A percentile compares a stretch with the other conserved stretches of the same genome.
phyloP scores from a whole-genome alignment of 2,329 filamentous ascomycete species.

The Ophiobolus disseminans region DNA sequence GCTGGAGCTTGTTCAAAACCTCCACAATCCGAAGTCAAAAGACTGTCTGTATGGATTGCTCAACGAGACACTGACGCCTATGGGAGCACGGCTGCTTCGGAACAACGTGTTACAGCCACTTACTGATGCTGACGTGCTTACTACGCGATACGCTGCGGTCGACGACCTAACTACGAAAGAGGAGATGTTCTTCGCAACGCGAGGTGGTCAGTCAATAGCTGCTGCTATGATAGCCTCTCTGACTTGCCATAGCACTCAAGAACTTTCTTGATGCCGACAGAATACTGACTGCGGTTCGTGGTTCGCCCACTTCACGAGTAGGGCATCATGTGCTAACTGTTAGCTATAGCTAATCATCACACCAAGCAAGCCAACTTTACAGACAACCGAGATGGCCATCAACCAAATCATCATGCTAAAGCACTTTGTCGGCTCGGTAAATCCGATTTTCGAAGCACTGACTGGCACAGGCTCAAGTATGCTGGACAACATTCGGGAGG shows the following conservation, averaged over 20 bases:
- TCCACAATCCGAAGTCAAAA: conserved; percentile 77
- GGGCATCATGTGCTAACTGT: not conserved
- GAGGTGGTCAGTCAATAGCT: conserved; percentile 62
- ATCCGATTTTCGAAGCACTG: conserved; percentile 72
- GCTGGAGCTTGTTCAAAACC: conserved; percentile 88
- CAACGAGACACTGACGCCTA: conserved; percentile 84
- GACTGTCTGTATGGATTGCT: conserved; percentile 84
- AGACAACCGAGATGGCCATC: conserved; percentile 78
- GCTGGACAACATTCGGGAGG: conserved; percentile 70
- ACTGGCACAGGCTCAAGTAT: conserved; percentile 68
- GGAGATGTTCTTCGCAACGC: conserved; percentile 80
- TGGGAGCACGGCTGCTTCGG: conserved; percentile 83
- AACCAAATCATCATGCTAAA: conserved; percentile 90
- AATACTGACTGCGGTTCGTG: conserved; percentile 71
- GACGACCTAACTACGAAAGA: conserved; percentile 83
- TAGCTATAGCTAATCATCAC: conserved; percentile 73
- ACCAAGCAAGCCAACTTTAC: conserved; percentile 69
- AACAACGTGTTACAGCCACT: conserved; percentile 90
- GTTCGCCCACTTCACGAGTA: not conserved
- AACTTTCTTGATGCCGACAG: conserved; percentile 80
- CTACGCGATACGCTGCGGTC: conserved; percentile 78
- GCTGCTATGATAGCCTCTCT: not conserved
- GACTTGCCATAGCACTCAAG: conserved; percentile 65
- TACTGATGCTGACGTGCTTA: conserved; percentile 72
- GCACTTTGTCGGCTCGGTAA: conserved; percentile 74